Percentiles rank a stretch among this genome's conserved stretches.
phyloP scores from a whole-genome alignment of 1,139 yeast species.

The Protomyces inundatus region DNA sequence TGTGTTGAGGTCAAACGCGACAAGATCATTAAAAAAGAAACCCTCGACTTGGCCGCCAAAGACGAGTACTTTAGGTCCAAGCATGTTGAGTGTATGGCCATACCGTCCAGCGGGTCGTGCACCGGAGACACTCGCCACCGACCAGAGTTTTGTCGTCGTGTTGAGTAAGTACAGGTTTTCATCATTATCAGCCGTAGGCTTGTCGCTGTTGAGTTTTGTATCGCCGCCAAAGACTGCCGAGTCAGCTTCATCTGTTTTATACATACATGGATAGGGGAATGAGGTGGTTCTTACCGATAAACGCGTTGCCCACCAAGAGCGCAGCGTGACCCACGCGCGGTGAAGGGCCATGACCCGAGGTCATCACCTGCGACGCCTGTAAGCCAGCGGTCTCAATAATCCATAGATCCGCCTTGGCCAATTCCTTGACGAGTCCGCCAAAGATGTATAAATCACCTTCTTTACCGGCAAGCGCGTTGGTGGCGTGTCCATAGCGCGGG shows the following conservation, averaged over 20 bases:
- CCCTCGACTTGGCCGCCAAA: constrained; percentile 97
- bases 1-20: constrained; percentile 78
- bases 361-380: constrained; percentile 58
- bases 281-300: constrained; percentile 43
- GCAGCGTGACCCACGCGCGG: constrained; percentile 97
- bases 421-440: constrained; percentile 92
- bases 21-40: constrained; percentile 75
- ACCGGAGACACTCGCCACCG: constrained; percentile 45
- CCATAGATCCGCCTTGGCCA: constrained; percentile 96
- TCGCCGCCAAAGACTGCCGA: constrained; percentile 80
- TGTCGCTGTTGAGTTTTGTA: constrained; percentile 71
- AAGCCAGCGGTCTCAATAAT: constrained; percentile 42
- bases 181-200: constrained; percentile 63
- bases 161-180: constrained; percentile 83
- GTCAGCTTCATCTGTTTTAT: background rate
- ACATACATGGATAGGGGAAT: background rate
- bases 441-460: constrained; percentile 78
- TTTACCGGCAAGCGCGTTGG: constrained; percentile 56
- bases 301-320: constrained; percentile 89
- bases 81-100: constrained; percentile 75
- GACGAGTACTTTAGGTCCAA: constrained; percentile 68
- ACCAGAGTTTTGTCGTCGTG: constrained; percentile 47
- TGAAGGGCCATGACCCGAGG: constrained; percentile 71
- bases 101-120: constrained; percentile 86
- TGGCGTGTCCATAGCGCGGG: constrained; percentile 89